phyloP scores from a whole-genome alignment of 2,329 filamentous ascomycete species.

The Exophiala dermatitidis region DNA sequence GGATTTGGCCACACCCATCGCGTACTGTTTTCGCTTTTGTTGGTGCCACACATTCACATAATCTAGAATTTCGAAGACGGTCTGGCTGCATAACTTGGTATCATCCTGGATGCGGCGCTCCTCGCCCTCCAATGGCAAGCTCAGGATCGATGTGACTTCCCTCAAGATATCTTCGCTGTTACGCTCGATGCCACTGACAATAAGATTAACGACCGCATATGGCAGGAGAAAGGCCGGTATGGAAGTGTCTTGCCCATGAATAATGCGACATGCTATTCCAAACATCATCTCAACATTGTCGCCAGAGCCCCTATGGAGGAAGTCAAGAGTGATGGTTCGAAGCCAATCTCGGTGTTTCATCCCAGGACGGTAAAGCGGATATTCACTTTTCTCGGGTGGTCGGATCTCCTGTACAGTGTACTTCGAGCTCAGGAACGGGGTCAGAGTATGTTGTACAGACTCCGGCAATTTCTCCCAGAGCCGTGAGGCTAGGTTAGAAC shows the following conservation, averaged over 20 bases:
- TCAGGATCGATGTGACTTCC: slow-evolving; percentile 70
- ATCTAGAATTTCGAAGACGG: slow-evolving; percentile 82
- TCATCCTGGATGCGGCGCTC: slow-evolving; percentile 58
- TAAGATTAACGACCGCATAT: slow-evolving; percentile 74
- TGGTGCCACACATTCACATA: slow-evolving; percentile 89
- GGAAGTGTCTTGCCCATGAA: slow-evolving; percentile 75
- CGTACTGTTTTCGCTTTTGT: slow-evolving; percentile 54
- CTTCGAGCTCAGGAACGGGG: slow-evolving; percentile 77
- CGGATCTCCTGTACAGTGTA: slow-evolving; percentile 57
- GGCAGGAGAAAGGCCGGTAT: slow-evolving; percentile 85
- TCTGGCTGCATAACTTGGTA: slow-evolving; percentile 81
- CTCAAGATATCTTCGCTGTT: slow-evolving; percentile 57
- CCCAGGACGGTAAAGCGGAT: slow-evolving; percentile 64
- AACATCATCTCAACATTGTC: slow-evolving; percentile 71
- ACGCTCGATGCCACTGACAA: slow-evolving; percentile 62
- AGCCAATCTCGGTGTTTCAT: slow-evolving; percentile 76
- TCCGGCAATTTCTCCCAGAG: slow-evolving; percentile 70
- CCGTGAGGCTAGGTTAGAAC: slow-evolving; percentile 11
- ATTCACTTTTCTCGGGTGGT: slow-evolving; percentile 46
- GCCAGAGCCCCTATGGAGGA: slow-evolving; percentile 70
- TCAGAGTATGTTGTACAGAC: slow-evolving; percentile 69
- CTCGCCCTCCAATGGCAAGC: slow-evolving; percentile 53
- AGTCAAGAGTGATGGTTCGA: slow-evolving; percentile 68
- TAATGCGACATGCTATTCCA: slow-evolving; percentile 69
- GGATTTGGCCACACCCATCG: slow-evolving; percentile 5